A percentile compares a stretch with the other conserved stretches of the same genome.
phyloP scores from a whole-genome alignment of 2,329 filamentous ascomycete genomes.

The Fusarium nodosum region DNA sequence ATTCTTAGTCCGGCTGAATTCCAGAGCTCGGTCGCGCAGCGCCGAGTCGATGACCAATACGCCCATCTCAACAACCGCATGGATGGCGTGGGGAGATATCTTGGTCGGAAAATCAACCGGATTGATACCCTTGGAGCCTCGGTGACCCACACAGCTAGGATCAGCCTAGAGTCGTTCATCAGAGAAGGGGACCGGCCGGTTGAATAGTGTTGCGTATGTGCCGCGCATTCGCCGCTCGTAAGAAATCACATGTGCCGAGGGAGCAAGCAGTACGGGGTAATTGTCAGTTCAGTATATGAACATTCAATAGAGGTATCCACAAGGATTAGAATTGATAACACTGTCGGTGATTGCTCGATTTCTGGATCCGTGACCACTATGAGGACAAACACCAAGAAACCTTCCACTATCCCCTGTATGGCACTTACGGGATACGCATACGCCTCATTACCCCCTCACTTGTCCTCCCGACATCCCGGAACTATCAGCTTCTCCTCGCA shows the following conservation, averaged over 20 bases:
- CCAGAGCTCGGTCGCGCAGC: constrained; percentile 55
- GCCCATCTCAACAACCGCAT: constrained; percentile 68
- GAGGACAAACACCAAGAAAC: not conserved
- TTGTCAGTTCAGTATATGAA: constrained; percentile 10
- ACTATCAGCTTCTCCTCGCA: constrained; percentile 26
- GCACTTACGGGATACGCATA: constrained; percentile 8
- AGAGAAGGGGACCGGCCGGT: constrained; percentile 51
- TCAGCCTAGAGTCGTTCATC: constrained; percentile 56
- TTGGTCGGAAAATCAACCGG: constrained; percentile 59
- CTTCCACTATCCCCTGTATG: constrained; percentile 12
- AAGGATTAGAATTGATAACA: not conserved
- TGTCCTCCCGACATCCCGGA: constrained; percentile 23
- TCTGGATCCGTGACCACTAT: constrained; percentile 5
- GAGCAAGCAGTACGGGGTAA: not conserved
- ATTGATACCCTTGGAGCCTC: constrained; percentile 60
- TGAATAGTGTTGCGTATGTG: constrained; percentile 18
- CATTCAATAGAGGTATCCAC: constrained; percentile 22
- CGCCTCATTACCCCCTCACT: constrained; percentile 19
- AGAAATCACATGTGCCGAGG: constrained; percentile 25
- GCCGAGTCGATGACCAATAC: constrained; percentile 60
- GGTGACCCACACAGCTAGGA: constrained; percentile 54
- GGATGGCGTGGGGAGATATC: constrained; percentile 57
- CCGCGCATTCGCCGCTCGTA: constrained; percentile 10
- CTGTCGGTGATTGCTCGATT: not conserved
- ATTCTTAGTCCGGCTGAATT: constrained; percentile 61